Evolutionary conservation across 495 filamentous ascomycete genomes (phyloP).

Genomic region (Chaetomium cochliodes): DNA sequence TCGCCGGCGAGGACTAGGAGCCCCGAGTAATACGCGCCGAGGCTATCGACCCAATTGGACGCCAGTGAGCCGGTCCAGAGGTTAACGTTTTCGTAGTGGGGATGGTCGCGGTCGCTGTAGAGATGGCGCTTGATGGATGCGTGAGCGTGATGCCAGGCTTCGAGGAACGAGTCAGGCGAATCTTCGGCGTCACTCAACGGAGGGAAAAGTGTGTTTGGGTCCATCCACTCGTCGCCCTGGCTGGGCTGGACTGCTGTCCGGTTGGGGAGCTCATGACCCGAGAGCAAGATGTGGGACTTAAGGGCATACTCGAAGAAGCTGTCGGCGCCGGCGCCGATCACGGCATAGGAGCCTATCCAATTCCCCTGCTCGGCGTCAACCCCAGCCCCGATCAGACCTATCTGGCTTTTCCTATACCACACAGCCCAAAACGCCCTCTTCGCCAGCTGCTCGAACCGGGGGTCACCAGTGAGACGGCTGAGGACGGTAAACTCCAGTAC

Average conservation of each 20-base stretch:
- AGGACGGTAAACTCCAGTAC: conserved; percentile 89
- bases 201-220: conserved; percentile 55
- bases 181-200: conserved; percentile 65
- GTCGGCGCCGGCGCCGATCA: conserved; percentile 93
- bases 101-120: conserved; percentile 68
- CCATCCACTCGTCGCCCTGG: conserved; percentile 43
- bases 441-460: conserved; percentile 78
- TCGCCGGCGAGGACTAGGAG: conserved; percentile 84
- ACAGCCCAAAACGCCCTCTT: conserved; percentile 95
- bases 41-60: conserved; percentile 91
- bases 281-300: conserved; percentile 87
- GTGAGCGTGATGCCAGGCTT: conserved; percentile 84
- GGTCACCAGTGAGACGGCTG: conserved; percentile 83
- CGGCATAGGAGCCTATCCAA: conserved; percentile 84
- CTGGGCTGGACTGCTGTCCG: conserved; percentile 36
- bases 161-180: conserved; percentile 71
- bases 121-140: conserved; percentile 83
- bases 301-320: conserved; percentile 98
- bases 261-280: conserved; percentile 60
- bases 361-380: conserved; percentile 88
- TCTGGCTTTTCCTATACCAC: conserved; percentile 79
- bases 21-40: conserved; percentile 93
- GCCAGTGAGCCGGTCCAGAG: conserved; percentile 73
- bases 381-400: conserved; percentile 85
- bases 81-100: conserved; percentile 89